phyloP scores from a whole-genome alignment of 169 alveolate genomes.

The Eimeria tenella region DNA sequence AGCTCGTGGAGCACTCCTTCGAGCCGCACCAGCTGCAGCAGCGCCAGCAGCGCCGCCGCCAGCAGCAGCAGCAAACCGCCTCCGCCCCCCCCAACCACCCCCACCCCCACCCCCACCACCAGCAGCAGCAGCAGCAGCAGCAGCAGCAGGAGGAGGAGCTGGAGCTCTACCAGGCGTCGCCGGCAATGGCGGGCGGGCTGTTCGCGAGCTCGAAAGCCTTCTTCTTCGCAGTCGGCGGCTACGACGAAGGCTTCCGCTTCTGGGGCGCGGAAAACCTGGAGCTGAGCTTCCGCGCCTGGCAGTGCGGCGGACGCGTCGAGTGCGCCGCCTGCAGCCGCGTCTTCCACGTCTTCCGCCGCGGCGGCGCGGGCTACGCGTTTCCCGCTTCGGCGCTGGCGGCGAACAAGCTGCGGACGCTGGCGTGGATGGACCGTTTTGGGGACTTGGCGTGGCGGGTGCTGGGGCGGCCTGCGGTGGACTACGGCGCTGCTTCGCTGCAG shows the following conservation, averaged over 20 bases:
- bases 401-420: slow-evolving; percentile 82
- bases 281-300: slow-evolving; percentile 85
- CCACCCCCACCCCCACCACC: slow-evolving; percentile 74
- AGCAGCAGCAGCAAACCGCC: neutral
- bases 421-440: slow-evolving; percentile 85
- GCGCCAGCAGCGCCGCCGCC: slow-evolving; percentile 57
- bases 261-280: slow-evolving; percentile 88
- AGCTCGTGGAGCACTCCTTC: slow-evolving; percentile 84
- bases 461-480: slow-evolving; percentile 68
- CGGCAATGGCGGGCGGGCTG: slow-evolving; percentile 87
- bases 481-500: slow-evolving; percentile 16
- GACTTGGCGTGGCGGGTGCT: slow-evolving; percentile 78
- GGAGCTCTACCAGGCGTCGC: slow-evolving; percentile 80
- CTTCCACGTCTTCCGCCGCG: slow-evolving; percentile 84
- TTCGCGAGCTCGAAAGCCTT: slow-evolving; percentile 83
- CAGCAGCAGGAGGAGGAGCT: neutral
- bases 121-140: neutral
- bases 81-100: slow-evolving; percentile 78
- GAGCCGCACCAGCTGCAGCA: slow-evolving; percentile 71
- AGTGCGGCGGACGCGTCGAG: slow-evolving; percentile 87
- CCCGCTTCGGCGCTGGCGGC: slow-evolving; percentile 80
- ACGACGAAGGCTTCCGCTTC: slow-evolving; percentile 82
- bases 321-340: slow-evolving; percentile 87
- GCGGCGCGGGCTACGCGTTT: slow-evolving; percentile 84
- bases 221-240: slow-evolving; percentile 83